These are phyloP conservation scores for Mrakia blollopis DNA, from an alignment of 768 basidiomycete species.

Conservation along the genomic window DNA sequence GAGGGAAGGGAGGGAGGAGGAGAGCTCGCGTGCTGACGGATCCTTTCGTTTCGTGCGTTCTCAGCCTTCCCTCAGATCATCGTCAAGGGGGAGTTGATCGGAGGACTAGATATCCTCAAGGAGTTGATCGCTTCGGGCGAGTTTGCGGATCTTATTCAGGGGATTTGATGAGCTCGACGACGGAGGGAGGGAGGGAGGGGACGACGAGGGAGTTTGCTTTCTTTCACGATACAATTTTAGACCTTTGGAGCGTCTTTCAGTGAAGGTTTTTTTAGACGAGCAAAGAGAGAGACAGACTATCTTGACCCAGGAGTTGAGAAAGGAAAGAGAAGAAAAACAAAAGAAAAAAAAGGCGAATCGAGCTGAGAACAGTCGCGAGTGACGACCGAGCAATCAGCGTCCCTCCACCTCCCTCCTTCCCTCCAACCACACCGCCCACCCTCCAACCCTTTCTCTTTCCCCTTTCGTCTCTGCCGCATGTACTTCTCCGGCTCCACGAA, in stretches of 20 bases:
- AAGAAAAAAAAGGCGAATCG: not conserved
- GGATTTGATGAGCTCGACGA: not conserved
- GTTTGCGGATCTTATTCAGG: conserved; percentile 52
- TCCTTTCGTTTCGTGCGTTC: not conserved
- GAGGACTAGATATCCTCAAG: conserved; percentile 86
- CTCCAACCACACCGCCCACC: not conserved
- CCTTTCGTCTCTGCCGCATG: not conserved
- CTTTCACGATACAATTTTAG: not conserved
- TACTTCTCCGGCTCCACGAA: conserved; percentile 27
- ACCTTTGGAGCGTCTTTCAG: too few species aligned
- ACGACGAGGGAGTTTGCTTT: not conserved
- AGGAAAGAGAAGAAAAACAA: too few species aligned
- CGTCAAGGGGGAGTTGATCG: conserved; percentile 83
- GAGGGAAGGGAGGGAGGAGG: not conserved
- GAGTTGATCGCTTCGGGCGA: conserved; percentile 83
- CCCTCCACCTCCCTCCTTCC: not conserved
- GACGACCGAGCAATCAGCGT: not conserved
- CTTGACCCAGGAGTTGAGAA: too few species aligned
- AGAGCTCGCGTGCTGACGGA: not conserved
- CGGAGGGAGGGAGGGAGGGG: too few species aligned
- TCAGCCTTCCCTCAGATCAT: conserved; percentile 71
- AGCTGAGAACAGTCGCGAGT: not conserved
- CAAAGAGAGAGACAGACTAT: too few species aligned
- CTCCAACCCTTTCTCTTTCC: not conserved
- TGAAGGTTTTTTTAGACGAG: too few species aligned